Conservation (phyloP, 139 green algal species). For the Picochlorum sp. region DNA sequence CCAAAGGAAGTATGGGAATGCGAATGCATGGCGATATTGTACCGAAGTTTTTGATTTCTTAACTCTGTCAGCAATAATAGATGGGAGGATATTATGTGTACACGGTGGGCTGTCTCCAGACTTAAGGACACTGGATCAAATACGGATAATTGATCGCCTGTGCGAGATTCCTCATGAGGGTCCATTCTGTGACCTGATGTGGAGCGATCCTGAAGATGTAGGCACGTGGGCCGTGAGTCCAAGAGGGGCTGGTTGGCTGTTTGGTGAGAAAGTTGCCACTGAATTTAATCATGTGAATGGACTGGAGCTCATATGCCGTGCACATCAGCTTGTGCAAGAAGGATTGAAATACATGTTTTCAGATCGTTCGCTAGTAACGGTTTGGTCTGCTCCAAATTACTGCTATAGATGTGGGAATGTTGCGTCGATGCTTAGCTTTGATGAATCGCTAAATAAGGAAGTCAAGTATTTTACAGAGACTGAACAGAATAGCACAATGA, state of each 20-base stretch:
- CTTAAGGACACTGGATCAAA: constrained; percentile 91
- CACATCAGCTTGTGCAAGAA: constrained; percentile 97
- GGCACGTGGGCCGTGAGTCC: constrained; percentile 92
- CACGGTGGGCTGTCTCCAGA: constrained; percentile 95
- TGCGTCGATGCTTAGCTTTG: constrained; percentile 91
- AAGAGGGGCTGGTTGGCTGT: constrained; percentile 92
- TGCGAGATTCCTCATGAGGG: constrained; percentile 98
- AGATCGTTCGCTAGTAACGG: constrained; percentile 75
- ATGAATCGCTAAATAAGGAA: constrained; percentile 76
- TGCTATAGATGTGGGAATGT: constrained; percentile 99
- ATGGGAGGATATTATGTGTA: constrained; percentile 91
- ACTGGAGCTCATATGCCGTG: constrained; percentile 90
- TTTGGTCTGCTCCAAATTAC: constrained; percentile 98
- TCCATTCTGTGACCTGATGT: constrained; percentile 97
- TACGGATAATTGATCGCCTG: constrained; percentile 92
- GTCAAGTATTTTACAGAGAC: constrained; percentile 89
- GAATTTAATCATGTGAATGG: constrained; percentile 97
- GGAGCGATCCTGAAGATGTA: constrained; percentile 97
- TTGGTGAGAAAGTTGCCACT: constrained; percentile 78
- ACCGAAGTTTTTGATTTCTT: constrained; percentile 99
- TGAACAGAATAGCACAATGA: constrained; percentile 90
- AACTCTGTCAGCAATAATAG: constrained; percentile 83
- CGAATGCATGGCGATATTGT: constrained; percentile 98
- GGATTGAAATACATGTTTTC: constrained; percentile 99
- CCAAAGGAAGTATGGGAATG: constrained; percentile 96